Evolutionary conservation across 306 rosid species (phyloP), one percentile per base, ranked within the genome.

Genomic region (Argentina anserina): DNA sequence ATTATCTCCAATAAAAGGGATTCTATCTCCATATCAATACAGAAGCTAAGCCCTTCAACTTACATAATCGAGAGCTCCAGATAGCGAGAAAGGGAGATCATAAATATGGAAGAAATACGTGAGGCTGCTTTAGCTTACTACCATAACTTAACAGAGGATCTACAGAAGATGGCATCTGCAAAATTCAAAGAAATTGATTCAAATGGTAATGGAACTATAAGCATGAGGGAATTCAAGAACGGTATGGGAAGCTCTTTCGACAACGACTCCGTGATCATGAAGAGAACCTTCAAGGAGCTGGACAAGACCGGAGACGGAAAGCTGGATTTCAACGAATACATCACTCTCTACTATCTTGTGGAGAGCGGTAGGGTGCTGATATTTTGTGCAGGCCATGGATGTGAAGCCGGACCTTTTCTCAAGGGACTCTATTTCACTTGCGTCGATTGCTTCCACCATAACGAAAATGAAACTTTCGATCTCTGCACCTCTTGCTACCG

Each of bases 401-500:
- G 53, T 21, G 26, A 66, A 9, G 23, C 3, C 21, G 41, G 36
- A 14, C 37, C 63, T 56, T 14, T 66, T 29, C 36, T 66, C 70
- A 42, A 42, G 36, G 70, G 53, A 41, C 36, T 41, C 31, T 66
- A 66, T 15, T 66, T 66, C 20, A 66, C 70, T 25, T 66, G 70
- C 53, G 53, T 66, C 31, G 53, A 42, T 21, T 66, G 70, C 70
- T 66, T 66, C 70, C 12, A 25, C 34, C 10, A 23, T 15, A 41
- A 26, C 53, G 10, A 25, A 25, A 25, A 5, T 26, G 20, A 25
- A 18, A 65, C 70, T 41, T 66, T 41, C 70, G 36, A 66, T 42
- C 52, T 66, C 37, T 66, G 70, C 70, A 42, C 70, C 53, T 66
- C 70, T 7, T 66, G 70, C 70, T 66, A 66, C 53, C 70, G 53